A percentile compares a stretch with the other conserved stretches of the same genome.
Evolutionary conservation across 1,284 basidiomycete genomes (phyloP).

Genomic region (Ganoderma lucidum): DNA sequence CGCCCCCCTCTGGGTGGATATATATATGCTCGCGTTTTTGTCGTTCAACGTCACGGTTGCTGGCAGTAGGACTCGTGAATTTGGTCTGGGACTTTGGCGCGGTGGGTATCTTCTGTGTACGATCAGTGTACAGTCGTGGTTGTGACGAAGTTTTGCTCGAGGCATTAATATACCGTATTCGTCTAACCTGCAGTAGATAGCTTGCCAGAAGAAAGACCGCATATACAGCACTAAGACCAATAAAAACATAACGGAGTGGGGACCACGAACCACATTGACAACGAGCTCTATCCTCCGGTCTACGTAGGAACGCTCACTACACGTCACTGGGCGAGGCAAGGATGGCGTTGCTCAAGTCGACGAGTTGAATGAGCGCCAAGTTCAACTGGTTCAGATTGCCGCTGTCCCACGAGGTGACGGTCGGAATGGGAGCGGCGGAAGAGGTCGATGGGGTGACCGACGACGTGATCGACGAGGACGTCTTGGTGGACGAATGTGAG

Average conservation of each 20-base stretch:
- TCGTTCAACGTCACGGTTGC: not conserved
- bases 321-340: slow-evolving; percentile 5
- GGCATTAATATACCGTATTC: not conserved
- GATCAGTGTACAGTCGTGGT: no score
- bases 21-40: not conserved
- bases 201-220: not conserved
- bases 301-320: not conserved
- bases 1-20: not conserved
- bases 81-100: not conserved
- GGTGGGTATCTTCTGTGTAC: not conserved
- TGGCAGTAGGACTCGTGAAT: not conserved
- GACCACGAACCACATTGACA: not conserved
- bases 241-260: not conserved
- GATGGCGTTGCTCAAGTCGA: slow-evolving; percentile 19
- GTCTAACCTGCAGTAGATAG: not conserved
- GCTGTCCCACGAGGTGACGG: slow-evolving; percentile 26
- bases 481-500: slow-evolving; percentile 6
- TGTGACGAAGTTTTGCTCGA: not conserved
- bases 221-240: not conserved
- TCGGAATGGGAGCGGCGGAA: slow-evolving; percentile 18
- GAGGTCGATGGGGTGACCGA: slow-evolving; percentile 16
- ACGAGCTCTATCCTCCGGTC: not conserved
- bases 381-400: slow-evolving; percentile 35
- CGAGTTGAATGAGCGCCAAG: slow-evolving; percentile 33
- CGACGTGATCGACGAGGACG: slow-evolving; percentile 9